Percentiles rank a stretch among this genome's conserved stretches.
Conservation (phyloP, 306 rosid genomes). For the Leucaena leucocephala region DNA sequence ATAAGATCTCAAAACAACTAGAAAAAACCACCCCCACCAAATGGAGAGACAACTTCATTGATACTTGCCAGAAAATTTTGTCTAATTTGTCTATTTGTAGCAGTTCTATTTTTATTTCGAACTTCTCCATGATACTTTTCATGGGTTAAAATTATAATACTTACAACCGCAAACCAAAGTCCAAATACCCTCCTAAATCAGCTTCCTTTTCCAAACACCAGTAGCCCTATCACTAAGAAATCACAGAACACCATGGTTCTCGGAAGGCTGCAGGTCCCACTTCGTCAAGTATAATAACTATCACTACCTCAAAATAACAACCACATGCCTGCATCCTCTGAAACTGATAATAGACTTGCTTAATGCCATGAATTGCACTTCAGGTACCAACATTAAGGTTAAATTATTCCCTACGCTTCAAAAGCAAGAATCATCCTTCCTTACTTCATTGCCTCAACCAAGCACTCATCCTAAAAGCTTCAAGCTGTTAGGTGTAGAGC, state of each 20-base stretch:
- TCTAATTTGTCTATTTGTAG: background rate
- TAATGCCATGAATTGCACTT: slow-evolving; percentile 16
- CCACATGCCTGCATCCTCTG: slow-evolving; percentile 4
- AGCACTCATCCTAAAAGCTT: background rate
- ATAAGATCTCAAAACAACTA: background rate
- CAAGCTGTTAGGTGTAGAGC: background rate
- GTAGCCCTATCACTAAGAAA: background rate
- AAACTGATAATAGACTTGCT: slow-evolving; percentile 12
- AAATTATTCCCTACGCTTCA: background rate
- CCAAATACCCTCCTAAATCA: background rate
- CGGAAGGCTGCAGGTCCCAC: background rate
- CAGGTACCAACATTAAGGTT: background rate
- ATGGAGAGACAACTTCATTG: background rate
- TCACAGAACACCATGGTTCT: background rate
- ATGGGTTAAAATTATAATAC: background rate
- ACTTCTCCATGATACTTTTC: background rate
- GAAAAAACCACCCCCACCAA: background rate
- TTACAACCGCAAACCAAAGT: background rate
- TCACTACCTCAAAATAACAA: background rate
- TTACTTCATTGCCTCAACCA: background rate
- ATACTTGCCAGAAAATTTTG: background rate
- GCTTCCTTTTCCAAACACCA: background rate
- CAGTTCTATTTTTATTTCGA: background rate
- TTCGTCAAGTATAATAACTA: background rate
- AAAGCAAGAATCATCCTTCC: slow-evolving; percentile 2